A percentile compares a stretch with the other conserved stretches of the same genome.
Conservation (phyloP, 176 grass and related monocot species). For the Carex myosuroides region DNA sequence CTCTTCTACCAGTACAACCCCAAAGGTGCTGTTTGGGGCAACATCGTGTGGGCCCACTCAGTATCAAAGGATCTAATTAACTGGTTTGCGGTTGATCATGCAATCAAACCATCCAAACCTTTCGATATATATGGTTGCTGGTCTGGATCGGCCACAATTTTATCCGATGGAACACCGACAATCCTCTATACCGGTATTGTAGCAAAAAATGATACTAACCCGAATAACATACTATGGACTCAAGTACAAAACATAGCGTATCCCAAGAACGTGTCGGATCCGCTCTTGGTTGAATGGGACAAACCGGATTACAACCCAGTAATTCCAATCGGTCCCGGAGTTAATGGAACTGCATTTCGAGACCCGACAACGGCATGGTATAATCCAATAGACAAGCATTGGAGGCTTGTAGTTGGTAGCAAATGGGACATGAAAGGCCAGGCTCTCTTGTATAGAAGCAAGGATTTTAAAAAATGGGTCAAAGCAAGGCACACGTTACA, state of each 20-base stretch:
- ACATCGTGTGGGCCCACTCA: slow-evolving; percentile 72
- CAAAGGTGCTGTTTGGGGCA: slow-evolving; percentile 54
- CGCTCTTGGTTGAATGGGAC: slow-evolving; percentile 52
- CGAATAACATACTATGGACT: background rate
- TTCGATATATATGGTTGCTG: slow-evolving; percentile 65
- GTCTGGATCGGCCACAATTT: slow-evolving; percentile 63
- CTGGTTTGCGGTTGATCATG: slow-evolving; percentile 45
- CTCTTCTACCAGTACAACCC: slow-evolving; percentile 89
- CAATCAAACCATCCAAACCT: slow-evolving; percentile 38
- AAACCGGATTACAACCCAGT: slow-evolving; percentile 77
- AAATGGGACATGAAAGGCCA: slow-evolving; percentile 36
- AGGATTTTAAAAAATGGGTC: slow-evolving; percentile 52
- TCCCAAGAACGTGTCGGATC: slow-evolving; percentile 63
- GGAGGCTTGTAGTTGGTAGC: slow-evolving; percentile 47
- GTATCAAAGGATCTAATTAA: slow-evolving; percentile 65
- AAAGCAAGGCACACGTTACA: slow-evolving; percentile 41
- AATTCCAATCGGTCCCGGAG: slow-evolving; percentile 14
- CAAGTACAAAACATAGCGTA: slow-evolving; percentile 66
- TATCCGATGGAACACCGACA: slow-evolving; percentile 28
- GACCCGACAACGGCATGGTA: slow-evolving; percentile 72
- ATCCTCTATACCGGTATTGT: slow-evolving; percentile 67
- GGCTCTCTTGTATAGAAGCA: slow-evolving; percentile 53
- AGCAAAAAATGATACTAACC: slow-evolving; percentile 16
- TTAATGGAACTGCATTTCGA: slow-evolving; percentile 64
- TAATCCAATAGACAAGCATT: slow-evolving; percentile 33